These are phyloP conservation scores for Physcomitrellopsis africana DNA, from an alignment of 225 moss, liverwort and hornwort species.

Conservation along the genomic window DNA sequence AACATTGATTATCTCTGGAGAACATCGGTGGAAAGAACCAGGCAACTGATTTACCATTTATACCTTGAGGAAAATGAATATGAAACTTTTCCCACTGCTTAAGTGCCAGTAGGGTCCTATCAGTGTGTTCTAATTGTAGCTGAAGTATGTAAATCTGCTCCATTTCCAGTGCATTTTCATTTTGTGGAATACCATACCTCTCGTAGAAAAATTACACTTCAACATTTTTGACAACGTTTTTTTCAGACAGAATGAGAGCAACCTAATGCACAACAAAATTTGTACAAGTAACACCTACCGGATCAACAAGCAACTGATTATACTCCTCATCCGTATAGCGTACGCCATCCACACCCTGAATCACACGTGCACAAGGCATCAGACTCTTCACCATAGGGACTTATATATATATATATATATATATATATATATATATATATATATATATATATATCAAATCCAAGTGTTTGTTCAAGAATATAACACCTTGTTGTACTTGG, in stretches of 20 bases:
- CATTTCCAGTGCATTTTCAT: not conserved
- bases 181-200: too few species aligned
- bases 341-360: slow-evolving; percentile 61
- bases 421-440: too few species aligned
- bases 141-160: not conserved
- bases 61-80: not conserved
- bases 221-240: not conserved
- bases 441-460: not conserved
- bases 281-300: slow-evolving; percentile 36
- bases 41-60: not conserved
- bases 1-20: slow-evolving; percentile 4
- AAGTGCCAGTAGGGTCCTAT: not conserved
- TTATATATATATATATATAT: not conserved
- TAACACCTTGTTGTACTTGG: slow-evolving; percentile 62
- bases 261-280: not conserved
- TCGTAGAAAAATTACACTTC: too few species aligned
- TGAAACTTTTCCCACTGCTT: slow-evolving; percentile 1
- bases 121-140: not conserved
- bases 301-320: slow-evolving; percentile 49
- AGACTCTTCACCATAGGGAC: not conserved
- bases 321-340: slow-evolving; percentile 81
- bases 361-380: not conserved
- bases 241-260: not conserved
- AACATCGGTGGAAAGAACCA: slow-evolving; percentile 3
- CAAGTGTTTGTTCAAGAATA: not conserved